These are phyloP conservation scores for Rubia balearica DNA, from an alignment of 305 asterid genomes.

Conservation along the genomic window DNA sequence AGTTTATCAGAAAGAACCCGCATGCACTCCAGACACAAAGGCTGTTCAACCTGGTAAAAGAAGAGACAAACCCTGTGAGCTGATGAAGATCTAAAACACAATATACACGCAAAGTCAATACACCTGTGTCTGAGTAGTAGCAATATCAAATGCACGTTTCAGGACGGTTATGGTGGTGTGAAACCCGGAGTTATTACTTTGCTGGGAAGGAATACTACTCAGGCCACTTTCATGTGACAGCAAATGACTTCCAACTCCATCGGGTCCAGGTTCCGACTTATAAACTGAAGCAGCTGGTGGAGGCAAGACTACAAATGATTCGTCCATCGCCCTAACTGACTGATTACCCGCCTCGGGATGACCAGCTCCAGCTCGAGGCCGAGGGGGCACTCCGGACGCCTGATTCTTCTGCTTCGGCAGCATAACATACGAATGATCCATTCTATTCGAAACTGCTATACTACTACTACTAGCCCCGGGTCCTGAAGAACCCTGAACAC, in stretches of 20 bases:
- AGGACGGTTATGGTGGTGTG: constrained; percentile 80
- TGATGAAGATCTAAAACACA: neutral
- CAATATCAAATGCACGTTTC: constrained; percentile 91
- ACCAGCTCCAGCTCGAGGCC: constrained; percentile 51
- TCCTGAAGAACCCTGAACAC: constrained; percentile 71
- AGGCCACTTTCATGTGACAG: constrained; percentile 57
- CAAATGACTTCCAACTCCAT: constrained; percentile 54
- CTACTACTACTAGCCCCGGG: constrained; percentile 54
- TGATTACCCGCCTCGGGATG: constrained; percentile 48
- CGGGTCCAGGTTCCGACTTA: constrained; percentile 60
- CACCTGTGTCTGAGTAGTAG: constrained; percentile 82
- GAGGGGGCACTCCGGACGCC: constrained; percentile 58
- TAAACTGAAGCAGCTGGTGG: constrained; percentile 99
- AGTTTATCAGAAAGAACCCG: constrained; percentile 83
- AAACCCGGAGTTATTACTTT: constrained; percentile 76
- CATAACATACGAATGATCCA: constrained; percentile 87
- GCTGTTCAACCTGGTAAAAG: constrained; percentile 73
- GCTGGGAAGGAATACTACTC: constrained; percentile 39
- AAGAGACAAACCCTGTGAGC: constrained; percentile 8
- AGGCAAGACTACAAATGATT: constrained; percentile 93
- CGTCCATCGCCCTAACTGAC: constrained; percentile 86
- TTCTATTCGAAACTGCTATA: constrained; percentile 56
- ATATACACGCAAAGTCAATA: constrained; percentile 1
- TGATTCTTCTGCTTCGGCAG: constrained; percentile 81
- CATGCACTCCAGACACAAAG: constrained; percentile 98